Percentiles rank a stretch among this genome's conserved stretches.
These are phyloP conservation scores for Trichoderma orchidacearum DNA, from an alignment of 495 filamentous ascomycete species.

Conservation along the genomic window DNA sequence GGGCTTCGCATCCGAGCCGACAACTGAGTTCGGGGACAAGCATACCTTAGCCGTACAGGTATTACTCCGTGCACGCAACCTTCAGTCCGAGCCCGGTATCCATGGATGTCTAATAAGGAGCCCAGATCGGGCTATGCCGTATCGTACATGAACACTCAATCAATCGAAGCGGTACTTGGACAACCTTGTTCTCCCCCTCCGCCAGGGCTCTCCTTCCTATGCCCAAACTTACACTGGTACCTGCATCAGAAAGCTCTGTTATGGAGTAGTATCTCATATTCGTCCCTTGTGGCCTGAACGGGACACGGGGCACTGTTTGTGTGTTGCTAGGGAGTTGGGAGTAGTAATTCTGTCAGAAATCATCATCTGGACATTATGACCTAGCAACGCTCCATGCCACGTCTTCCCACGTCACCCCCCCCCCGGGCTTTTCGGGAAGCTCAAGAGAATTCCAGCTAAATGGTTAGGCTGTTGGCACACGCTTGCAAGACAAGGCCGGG, in stretches of 20 bases:
- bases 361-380: too few relatives aligned
- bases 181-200: too few relatives aligned
- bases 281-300: too few relatives aligned
- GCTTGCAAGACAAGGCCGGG: background rate
- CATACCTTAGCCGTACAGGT: background rate
- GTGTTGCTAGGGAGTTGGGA: too few relatives aligned
- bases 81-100: background rate
- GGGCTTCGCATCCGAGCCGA: too few relatives aligned
- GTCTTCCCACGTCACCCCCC: constrained; percentile 31
- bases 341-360: too few relatives aligned
- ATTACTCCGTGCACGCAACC: background rate
- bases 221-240: background rate
- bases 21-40: background rate
- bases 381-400: too few relatives aligned
- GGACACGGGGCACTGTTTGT: too few relatives aligned
- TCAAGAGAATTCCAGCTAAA: background rate
- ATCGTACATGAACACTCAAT: background rate
- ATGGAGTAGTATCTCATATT: background rate
- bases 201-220: background rate
- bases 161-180: background rate
- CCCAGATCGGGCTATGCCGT: background rate
- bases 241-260: too few relatives aligned
- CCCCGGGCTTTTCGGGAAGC: constrained; percentile 1
- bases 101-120: background rate
- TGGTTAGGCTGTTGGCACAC: too few relatives aligned